Percentiles rank a stretch among this genome's conserved stretches.
These are phyloP conservation scores for Naganishia cerealis DNA, from an alignment of 1,284 basidiomycete species.

Conservation along the genomic window DNA sequence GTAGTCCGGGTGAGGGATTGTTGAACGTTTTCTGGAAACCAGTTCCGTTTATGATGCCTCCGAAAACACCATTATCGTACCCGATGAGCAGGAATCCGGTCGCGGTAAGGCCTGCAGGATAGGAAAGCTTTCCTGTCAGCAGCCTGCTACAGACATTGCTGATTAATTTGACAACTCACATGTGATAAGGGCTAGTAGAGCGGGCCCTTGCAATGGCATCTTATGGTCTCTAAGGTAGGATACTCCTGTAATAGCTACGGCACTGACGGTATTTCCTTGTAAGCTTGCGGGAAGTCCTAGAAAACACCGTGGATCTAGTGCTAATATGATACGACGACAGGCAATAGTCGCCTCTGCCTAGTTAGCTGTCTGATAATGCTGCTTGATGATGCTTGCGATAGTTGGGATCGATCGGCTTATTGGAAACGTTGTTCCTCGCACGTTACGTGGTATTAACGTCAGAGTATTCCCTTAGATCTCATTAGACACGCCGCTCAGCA, in stretches of 20 bases:
- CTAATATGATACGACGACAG: no score
- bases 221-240: neutral
- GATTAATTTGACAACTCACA: neutral
- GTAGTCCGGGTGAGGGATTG: slow-evolving; percentile 35
- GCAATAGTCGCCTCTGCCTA: no score
- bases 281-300: neutral
- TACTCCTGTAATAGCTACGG: neutral
- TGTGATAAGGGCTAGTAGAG: slow-evolving; percentile 27
- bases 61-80: slow-evolving; percentile 35
- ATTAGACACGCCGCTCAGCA: neutral
- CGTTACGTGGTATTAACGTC: neutral
- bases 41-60: slow-evolving; percentile 40
- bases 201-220: slow-evolving; percentile 23
- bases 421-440: neutral
- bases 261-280: neutral
- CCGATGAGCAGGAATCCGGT: slow-evolving; percentile 47
- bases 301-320: neutral
- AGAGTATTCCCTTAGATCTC: no score
- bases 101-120: slow-evolving; percentile 40
- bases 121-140: neutral
- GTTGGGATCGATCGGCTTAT: neutral
- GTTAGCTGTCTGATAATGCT: no score
- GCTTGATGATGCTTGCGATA: no score
- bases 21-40: slow-evolving; percentile 41
- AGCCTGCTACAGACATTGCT: neutral